Percentiles rank a stretch among this genome's conserved stretches.
phyloP scores from a whole-genome alignment of 1,284 basidiomycete species.

The Sporisorium sorghi region DNA sequence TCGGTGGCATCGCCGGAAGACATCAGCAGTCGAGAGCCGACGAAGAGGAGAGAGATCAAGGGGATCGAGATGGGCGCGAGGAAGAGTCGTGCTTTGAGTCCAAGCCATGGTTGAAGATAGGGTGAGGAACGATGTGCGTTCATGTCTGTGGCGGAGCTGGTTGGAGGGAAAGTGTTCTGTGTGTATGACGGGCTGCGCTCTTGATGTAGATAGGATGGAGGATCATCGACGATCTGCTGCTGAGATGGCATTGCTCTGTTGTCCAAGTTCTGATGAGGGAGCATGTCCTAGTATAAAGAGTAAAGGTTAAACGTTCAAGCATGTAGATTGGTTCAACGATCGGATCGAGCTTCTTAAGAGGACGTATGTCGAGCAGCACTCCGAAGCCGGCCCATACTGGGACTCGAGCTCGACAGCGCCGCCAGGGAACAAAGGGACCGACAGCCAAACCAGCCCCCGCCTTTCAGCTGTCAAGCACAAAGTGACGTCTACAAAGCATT shows the following conservation, averaged over 20 bases:
- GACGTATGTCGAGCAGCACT: not conserved
- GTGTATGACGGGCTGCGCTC: slow-evolving; percentile 10
- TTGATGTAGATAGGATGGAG: slow-evolving; percentile 20
- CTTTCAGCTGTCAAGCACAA: slow-evolving; percentile 4
- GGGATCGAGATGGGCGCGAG: slow-evolving; percentile 78
- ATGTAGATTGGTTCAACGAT: not conserved
- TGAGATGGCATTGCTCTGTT: slow-evolving; percentile 15
- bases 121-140: slow-evolving; percentile 8
- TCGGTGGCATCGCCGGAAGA: slow-evolving; percentile 79
- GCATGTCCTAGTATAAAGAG: not conserved
- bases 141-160: not conserved
- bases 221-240: slow-evolving; percentile 5
- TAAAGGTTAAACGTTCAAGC: not conserved
- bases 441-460: too few relatives aligned
- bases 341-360: not conserved
- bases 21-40: slow-evolving; percentile 81
- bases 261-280: not conserved
- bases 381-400: too few relatives aligned
- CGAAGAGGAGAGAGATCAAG: slow-evolving; percentile 85
- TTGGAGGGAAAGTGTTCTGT: not conserved
- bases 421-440: slow-evolving; percentile 1
- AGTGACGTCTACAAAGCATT: slow-evolving; percentile 1
- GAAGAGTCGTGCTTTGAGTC: slow-evolving; percentile 82
- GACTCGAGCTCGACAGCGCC: not conserved
- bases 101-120: slow-evolving; percentile 82